Evolutionary conservation across 768 basidiomycete species (phyloP).

Genomic region (Boletales sp.): DNA sequence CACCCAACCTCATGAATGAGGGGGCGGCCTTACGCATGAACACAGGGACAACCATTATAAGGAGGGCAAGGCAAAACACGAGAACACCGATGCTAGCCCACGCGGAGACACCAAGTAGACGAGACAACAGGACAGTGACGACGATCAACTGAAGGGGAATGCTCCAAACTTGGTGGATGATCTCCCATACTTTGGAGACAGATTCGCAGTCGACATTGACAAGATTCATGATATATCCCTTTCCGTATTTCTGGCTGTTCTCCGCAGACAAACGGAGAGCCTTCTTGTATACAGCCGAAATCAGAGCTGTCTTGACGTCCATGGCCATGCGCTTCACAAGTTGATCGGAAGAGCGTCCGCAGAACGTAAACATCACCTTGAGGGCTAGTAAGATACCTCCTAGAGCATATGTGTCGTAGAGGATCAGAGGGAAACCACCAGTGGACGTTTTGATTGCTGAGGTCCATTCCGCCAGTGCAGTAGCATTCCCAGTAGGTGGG

Average conservation of each 20-base stretch:
- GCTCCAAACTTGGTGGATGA: conserved; percentile 25
- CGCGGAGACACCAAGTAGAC: conserved; percentile 26
- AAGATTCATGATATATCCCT: conserved; percentile 28
- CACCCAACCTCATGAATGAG: conserved; percentile 26
- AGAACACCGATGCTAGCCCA: conserved; percentile 30
- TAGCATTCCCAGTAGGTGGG: conserved; percentile 16
- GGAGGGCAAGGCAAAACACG: conserved; percentile 18
- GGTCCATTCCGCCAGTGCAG: conserved; percentile 19
- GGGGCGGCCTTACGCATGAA: conserved; percentile 32
- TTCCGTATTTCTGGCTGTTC: conserved; percentile 24
- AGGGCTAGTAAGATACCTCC: conserved; percentile 22
- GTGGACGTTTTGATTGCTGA: conserved; percentile 18
- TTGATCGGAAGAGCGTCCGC: conserved; percentile 28
- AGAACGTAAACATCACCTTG: conserved; percentile 23
- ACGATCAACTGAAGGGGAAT: conserved; percentile 24
- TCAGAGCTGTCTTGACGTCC: conserved; percentile 28
- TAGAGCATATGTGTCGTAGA: conserved; percentile 22
- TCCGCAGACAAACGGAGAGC: conserved; percentile 25
- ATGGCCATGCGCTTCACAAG: conserved; percentile 27
- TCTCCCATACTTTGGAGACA: conserved; percentile 28
- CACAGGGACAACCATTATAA: conserved; percentile 29
- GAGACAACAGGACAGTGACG: conserved; percentile 21
- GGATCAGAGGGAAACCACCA: conserved; percentile 28
- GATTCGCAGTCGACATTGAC: conserved; percentile 30
- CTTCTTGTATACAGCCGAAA: conserved; percentile 31